phyloP scores from a whole-genome alignment of 305 asterid species.

The Rubia peregrina region DNA sequence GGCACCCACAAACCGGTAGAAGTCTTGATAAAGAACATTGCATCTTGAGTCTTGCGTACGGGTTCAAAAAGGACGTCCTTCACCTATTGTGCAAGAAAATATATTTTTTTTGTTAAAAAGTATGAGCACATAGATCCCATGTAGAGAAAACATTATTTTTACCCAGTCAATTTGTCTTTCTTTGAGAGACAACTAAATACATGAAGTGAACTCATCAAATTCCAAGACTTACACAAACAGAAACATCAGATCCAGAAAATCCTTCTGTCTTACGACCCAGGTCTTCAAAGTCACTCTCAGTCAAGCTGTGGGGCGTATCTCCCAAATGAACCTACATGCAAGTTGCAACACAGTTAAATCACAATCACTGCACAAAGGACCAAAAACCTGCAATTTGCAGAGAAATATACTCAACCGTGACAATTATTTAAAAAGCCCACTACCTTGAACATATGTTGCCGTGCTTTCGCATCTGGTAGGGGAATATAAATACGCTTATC shows the following conservation, averaged over 20 bases:
- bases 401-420: conserved; percentile 6
- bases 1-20: conserved; percentile 68
- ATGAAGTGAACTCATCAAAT: neutral
- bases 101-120: neutral
- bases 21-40: conserved; percentile 61
- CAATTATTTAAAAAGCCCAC: conserved; percentile 16
- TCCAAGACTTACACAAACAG: conserved; percentile 78
- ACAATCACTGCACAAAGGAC: conserved; percentile 12
- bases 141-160: neutral
- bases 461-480: conserved; percentile 84
- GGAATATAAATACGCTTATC: conserved; percentile 97
- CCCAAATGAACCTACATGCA: conserved; percentile 92
- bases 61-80: conserved; percentile 97
- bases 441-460: conserved; percentile 98
- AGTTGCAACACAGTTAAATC: conserved; percentile 5
- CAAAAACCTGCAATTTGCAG: neutral
- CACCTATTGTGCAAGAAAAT: conserved; percentile 36
- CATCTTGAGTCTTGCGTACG: conserved; percentile 94
- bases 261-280: conserved; percentile 85
- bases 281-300: conserved; percentile 73
- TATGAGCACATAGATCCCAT: neutral
- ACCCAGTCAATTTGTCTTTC: neutral
- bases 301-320: conserved; percentile 88
- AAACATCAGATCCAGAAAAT: conserved; percentile 93
- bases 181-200: neutral